These are phyloP conservation scores for Beauveria scarabaeidicola DNA, from an alignment of 2,329 filamentous ascomycete species.

Conservation along the genomic window DNA sequence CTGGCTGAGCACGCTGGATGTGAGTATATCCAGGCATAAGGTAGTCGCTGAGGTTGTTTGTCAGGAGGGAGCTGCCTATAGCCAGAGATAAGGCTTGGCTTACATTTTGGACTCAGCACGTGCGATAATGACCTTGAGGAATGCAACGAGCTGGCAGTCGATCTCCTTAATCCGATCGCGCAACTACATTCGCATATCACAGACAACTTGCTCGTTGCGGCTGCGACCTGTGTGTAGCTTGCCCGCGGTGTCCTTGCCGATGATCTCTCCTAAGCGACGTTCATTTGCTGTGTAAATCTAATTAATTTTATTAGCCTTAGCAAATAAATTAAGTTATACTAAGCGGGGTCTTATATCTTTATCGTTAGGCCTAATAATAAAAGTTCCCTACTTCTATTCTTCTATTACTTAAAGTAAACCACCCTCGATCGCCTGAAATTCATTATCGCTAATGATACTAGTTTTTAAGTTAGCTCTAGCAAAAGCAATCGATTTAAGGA, in stretches of 20 bases:
- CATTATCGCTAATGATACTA: conserved; percentile 64
- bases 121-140: conserved; percentile 59
- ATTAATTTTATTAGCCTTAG: conserved; percentile 14
- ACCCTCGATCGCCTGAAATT: conserved; percentile 66
- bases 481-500: conserved; percentile 72
- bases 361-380: conserved; percentile 42
- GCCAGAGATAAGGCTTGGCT: conserved; percentile 7
- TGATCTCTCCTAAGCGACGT: conserved; percentile 69
- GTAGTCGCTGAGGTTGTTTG: conserved; percentile 35
- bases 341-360: conserved; percentile 37
- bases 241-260: conserved; percentile 74
- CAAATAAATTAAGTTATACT: conserved; percentile 5
- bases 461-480: conserved; percentile 70
- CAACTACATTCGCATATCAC: conserved; percentile 85
- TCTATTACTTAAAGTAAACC: conserved; percentile 53
- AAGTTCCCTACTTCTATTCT: conserved; percentile 46
- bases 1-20: conserved; percentile 70
- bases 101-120: conserved; percentile 64
- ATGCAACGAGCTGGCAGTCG: conserved; percentile 57
- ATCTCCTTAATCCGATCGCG: conserved; percentile 64
- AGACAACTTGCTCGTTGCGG: conserved; percentile 84
- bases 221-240: conserved; percentile 86
- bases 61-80: conserved; percentile 10
- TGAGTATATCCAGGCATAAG: conserved; percentile 89
- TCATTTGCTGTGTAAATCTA: conserved; percentile 59